Evolutionary conservation across 2,329 filamentous ascomycete species (phyloP).

Genomic region (Helicocarpus griseus): DNA sequence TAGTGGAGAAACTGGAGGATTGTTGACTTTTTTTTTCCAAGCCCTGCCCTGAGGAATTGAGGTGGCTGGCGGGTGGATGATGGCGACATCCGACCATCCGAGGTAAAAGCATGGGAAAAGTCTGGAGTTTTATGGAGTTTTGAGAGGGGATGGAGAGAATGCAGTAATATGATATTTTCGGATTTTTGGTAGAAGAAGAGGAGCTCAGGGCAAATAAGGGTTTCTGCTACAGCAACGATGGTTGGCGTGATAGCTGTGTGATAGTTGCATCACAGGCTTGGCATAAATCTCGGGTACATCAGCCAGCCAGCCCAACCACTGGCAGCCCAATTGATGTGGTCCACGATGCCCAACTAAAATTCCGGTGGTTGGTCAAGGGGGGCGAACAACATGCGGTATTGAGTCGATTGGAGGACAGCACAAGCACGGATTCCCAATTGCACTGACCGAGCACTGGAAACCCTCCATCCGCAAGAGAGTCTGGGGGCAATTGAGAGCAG

Average conservation of each 20-base stretch:
- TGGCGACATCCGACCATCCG: not conserved
- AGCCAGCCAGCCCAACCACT: not conserved
- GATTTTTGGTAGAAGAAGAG: not conserved
- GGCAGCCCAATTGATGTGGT: not conserved
- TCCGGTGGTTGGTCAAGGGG: not conserved
- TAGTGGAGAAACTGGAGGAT: not conserved
- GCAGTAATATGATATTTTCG: not conserved
- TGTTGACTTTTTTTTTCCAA: too few relatives aligned
- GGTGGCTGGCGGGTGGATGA: not conserved
- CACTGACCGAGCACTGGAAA: not conserved
- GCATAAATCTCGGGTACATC: not conserved
- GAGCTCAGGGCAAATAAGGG: not conserved
- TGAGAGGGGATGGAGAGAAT: not conserved
- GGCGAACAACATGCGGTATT: not conserved
- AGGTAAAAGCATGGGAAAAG: not conserved
- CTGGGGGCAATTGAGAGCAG: not conserved
- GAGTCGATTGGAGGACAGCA: not conserved
- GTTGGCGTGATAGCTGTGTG: not conserved
- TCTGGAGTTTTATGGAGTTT: not conserved
- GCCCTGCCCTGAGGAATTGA: too few relatives aligned
- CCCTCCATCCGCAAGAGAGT: not conserved
- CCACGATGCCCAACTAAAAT: not conserved
- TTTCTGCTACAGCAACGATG: not conserved
- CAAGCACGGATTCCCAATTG: not conserved
- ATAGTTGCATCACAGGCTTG: not conserved